Evolutionary conservation across 2,329 filamentous ascomycete genomes (phyloP), one percentile per base, ranked within the genome.

Genomic region (Alternaria arborescens): DNA sequence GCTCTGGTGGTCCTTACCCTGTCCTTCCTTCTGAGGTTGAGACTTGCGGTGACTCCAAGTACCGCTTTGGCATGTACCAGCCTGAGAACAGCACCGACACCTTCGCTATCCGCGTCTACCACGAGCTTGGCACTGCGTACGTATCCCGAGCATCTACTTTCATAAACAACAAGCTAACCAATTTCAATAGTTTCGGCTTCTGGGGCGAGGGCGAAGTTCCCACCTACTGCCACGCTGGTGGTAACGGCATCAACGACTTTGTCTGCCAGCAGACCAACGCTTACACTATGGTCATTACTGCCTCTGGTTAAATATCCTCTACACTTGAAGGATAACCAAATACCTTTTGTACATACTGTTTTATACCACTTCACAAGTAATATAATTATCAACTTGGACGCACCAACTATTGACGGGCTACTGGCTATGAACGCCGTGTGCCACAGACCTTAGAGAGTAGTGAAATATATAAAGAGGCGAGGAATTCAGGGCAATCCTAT

Each of bases 151-250:
- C 36, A 36, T 36, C 20, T n/a, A 14, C 5, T 12, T 12, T 18
- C 32, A 38, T 28, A 7, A 20, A 30, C 16, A 18, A 30, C 12
- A 42, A 20, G 8, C 50, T 52, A 42, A 52, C 24, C 4, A 16
- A 32, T 30, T 4, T 28, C 0, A 38, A 53, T 4, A 53, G 51
- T 53, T 12, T n/a, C 38, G 51, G 51, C 14, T 43, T 42, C 38
- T 64, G 30, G 30, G 61, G 58, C 2, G 43, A 51, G 10, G 68
- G 57, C 11, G 47, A 47, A 18, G 61, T 66, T 4, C 60, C 66
- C 8, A 66, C 65, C 3, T 67, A 69, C 58, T 72, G 69, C 62
- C 66, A 40, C 14, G 66, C 70, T 50, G 70, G 66, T n/a, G 66
- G 68, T 4, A 60, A 66, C 28, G 66, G 62, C 4, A 43, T 55